Evolutionary conservation across 768 basidiomycete genomes (phyloP).

Genomic region (Mycena vitilis): DNA sequence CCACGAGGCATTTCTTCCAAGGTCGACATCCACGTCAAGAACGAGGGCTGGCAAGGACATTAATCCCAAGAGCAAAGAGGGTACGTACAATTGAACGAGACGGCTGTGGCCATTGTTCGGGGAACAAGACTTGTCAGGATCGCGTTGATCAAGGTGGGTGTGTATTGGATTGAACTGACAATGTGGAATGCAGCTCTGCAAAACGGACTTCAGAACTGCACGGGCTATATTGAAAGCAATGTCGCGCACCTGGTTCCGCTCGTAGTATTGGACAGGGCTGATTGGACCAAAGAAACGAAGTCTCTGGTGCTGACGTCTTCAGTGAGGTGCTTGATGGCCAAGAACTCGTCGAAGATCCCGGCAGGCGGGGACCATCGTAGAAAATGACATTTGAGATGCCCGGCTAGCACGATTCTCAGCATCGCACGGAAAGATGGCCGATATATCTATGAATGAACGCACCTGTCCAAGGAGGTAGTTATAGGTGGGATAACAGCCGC

Average conservation of each 20-base stretch:
- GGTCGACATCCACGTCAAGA: no score
- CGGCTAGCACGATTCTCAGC: conserved; percentile 29
- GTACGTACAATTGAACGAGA: no score
- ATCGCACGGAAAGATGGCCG: not conserved
- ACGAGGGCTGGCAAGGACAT: no score
- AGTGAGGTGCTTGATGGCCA: conserved; percentile 54
- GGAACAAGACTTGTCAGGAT: no score
- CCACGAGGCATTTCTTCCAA: no score
- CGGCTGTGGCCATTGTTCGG: no score
- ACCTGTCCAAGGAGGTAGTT: conserved; percentile 52
- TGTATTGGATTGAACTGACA: no score
- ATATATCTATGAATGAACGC: conserved; percentile 17
- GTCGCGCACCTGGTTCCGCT: conserved; percentile 38
- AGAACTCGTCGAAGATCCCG: conserved; percentile 64
- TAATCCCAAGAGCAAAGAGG: no score
- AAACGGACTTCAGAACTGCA: no score
- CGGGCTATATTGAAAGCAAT: no score
- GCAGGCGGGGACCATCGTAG: conserved; percentile 66
- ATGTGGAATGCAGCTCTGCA: no score
- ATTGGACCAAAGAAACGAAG: conserved; percentile 54
- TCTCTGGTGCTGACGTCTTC: conserved; percentile 54
- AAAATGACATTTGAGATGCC: conserved; percentile 56
- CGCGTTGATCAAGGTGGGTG: no score
- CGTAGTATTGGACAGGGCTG: conserved; percentile 51
- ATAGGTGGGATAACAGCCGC: conserved; percentile 61